Percentiles rank a stretch among this genome's conserved stretches.
Evolutionary conservation across 805 yeast genomes (phyloP).

Genomic region (Ogataea saltuana): DNA sequence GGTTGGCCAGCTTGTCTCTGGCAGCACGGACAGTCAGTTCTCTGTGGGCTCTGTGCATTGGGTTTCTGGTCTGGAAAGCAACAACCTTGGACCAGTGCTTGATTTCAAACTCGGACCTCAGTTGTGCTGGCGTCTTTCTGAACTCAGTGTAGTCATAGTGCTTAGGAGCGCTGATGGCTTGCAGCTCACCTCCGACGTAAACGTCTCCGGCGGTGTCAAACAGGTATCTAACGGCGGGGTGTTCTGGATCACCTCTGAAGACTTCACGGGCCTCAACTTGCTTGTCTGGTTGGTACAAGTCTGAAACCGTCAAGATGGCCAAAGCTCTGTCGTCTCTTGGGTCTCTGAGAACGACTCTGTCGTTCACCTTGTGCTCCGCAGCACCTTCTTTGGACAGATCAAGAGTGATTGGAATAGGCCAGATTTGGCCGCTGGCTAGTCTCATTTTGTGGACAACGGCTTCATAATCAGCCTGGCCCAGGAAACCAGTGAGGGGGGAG

Average conservation of each 20-base stretch:
- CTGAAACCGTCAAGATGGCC: slow-evolving; percentile 79
- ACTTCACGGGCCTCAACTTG: slow-evolving; percentile 76
- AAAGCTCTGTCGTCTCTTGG: slow-evolving; percentile 76
- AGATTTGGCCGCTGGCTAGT: slow-evolving; percentile 71
- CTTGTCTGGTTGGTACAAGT: slow-evolving; percentile 82
- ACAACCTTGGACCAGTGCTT: slow-evolving; percentile 88
- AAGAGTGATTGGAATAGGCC: slow-evolving; percentile 92
- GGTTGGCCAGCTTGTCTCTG: slow-evolving; percentile 82
- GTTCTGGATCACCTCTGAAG: slow-evolving; percentile 96
- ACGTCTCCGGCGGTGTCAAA: slow-evolving; percentile 73
- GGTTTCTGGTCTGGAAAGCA: slow-evolving; percentile 97
- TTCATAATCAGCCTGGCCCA: slow-evolving; percentile 65
- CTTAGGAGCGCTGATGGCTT: slow-evolving; percentile 79
- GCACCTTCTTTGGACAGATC: slow-evolving; percentile 60
- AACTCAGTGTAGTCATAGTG: slow-evolving; percentile 89
- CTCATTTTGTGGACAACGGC: slow-evolving; percentile 70
- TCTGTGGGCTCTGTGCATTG: slow-evolving; percentile 98
- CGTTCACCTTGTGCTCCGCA: slow-evolving; percentile 52
- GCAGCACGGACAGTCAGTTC: slow-evolving; percentile 97
- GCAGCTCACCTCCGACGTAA: slow-evolving; percentile 85
- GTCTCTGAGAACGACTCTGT: slow-evolving; percentile 73
- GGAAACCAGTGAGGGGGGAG: slow-evolving; percentile 75
- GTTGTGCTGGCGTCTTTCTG: slow-evolving; percentile 87
- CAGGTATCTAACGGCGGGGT: slow-evolving; percentile 84
- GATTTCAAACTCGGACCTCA: slow-evolving; percentile 77